A percentile compares a stretch with the other conserved stretches of the same genome.
Evolutionary conservation across 2,329 filamentous ascomycete species (phyloP).

Genomic region (Aspergillus udagawae): DNA sequence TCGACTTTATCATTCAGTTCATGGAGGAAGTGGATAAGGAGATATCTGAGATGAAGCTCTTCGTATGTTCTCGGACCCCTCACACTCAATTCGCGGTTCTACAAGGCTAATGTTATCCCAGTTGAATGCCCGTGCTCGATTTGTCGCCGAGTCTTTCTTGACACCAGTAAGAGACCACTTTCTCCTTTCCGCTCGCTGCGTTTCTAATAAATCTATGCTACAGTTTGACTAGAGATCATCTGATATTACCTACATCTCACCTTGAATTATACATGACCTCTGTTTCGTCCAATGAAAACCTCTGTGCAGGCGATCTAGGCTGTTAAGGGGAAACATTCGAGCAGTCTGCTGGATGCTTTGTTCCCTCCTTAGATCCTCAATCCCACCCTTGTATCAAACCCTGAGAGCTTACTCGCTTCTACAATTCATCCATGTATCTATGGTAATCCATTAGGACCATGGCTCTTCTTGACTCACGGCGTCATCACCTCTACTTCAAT

Average conservation of each 20-base stretch:
- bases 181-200: not conserved
- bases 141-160: slow-evolving; percentile 96
- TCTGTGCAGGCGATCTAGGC: slow-evolving; percentile 22
- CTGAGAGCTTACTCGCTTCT: not conserved
- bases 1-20: slow-evolving; percentile 98
- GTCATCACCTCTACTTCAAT: not conserved
- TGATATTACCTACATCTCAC: slow-evolving; percentile 11
- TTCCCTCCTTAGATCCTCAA: slow-evolving; percentile 12
- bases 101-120: slow-evolving; percentile 39
- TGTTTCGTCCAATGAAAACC: slow-evolving; percentile 11
- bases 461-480: not conserved
- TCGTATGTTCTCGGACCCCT: slow-evolving; percentile 57
- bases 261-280: slow-evolving; percentile 17
- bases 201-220: slow-evolving; percentile 28
- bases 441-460: not conserved
- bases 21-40: slow-evolving; percentile 99
- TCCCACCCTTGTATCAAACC: slow-evolving; percentile 1
- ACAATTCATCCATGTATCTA: not conserved
- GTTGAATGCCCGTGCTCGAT: slow-evolving; percentile 94
- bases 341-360: slow-evolving; percentile 7
- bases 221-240: slow-evolving; percentile 18
- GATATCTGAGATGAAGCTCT: slow-evolving; percentile 99
- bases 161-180: slow-evolving; percentile 64
- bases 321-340: slow-evolving; percentile 15
- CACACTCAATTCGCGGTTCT: not conserved